Percentiles rank a stretch among this genome's conserved stretches.
Conservation (phyloP, 257 asterid genomes). For the Mentha longifolia region DNA sequence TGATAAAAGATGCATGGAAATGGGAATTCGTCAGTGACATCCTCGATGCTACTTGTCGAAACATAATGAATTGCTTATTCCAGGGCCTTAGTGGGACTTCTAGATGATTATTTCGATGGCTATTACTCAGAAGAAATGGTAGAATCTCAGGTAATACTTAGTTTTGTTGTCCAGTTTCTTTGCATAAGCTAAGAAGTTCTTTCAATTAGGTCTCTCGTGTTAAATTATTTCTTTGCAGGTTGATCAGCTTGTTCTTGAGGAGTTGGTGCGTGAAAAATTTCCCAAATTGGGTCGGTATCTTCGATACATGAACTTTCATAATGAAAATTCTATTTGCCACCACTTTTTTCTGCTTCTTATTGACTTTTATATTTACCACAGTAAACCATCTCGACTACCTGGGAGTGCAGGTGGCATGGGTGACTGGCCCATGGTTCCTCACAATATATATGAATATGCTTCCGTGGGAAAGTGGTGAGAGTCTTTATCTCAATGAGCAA, state of each 20-base stretch:
- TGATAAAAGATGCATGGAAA: slow-evolving; percentile 14
- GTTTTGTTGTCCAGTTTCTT: slow-evolving; percentile 26
- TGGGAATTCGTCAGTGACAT: slow-evolving; percentile 12
- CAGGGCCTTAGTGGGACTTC: slow-evolving; percentile 89
- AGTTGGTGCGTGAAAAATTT: slow-evolving; percentile 89
- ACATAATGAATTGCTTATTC: slow-evolving; percentile 34
- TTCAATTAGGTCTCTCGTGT: slow-evolving; percentile 26
- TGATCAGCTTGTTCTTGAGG: slow-evolving; percentile 99
- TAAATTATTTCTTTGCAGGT: slow-evolving; percentile 59
- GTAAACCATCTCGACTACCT: slow-evolving; percentile 98
- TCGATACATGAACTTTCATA: slow-evolving; percentile 16
- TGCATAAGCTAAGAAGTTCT: neutral
- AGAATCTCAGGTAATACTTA: slow-evolving; percentile 76
- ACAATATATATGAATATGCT: slow-evolving; percentile 97
- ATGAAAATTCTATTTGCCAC: neutral
- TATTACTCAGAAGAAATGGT: slow-evolving; percentile 94
- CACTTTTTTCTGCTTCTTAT: slow-evolving; percentile 30
- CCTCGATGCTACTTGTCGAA: slow-evolving; percentile 20
- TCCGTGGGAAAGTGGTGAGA: slow-evolving; percentile 99
- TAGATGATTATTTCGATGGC: slow-evolving; percentile 92
- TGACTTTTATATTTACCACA: slow-evolving; percentile 48
- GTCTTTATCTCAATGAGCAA: slow-evolving; percentile 40
- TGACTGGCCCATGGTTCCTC: slow-evolving; percentile 98
- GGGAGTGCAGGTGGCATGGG: slow-evolving; percentile 99
- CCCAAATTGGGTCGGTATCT: slow-evolving; percentile 79